Evolutionary conservation across 768 basidiomycete genomes (phyloP).

Genomic region (Calvatia gigantea): DNA sequence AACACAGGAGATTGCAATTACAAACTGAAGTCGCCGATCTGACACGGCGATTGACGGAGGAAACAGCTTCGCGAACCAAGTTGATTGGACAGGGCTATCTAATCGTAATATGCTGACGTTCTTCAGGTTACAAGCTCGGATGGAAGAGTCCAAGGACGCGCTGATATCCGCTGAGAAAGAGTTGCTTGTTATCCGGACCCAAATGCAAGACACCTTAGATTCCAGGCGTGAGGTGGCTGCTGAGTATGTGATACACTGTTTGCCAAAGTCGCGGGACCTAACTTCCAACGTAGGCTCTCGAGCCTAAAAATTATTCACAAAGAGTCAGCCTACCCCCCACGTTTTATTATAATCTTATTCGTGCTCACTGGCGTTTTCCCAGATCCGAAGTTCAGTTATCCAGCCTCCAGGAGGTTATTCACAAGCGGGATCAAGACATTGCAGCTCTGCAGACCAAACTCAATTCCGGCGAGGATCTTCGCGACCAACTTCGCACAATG

Average conservation of each 20-base stretch:
- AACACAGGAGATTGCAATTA: not conserved
- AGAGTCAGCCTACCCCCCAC: not conserved
- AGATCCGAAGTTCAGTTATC: constrained; percentile 21
- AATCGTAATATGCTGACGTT: not conserved
- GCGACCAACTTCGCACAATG: constrained; percentile 6
- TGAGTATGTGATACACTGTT: not conserved
- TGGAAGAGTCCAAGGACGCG: constrained; percentile 1
- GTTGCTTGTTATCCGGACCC: not conserved
- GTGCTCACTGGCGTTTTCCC: not conserved
- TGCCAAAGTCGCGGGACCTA: not conserved
- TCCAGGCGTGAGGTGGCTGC: constrained; percentile 1
- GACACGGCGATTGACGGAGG: not conserved
- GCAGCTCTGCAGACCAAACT: constrained; percentile 18
- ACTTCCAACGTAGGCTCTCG: not conserved
- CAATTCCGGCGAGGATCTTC: constrained; percentile 14
- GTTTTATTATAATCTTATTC: not conserved
- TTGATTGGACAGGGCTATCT: not conserved
- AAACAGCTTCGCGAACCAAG: constrained; percentile 1
- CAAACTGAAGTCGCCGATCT: constrained; percentile 4
- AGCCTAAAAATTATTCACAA: not conserved
- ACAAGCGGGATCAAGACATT: constrained; percentile 24
- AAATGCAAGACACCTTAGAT: not conserved
- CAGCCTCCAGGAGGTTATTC: constrained; percentile 21
- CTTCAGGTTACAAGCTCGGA: not conserved
- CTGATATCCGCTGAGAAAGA: constrained; percentile 8